Base-by-base conservation (phyloP, 805 yeast species). In the Cyberlindnera bimundalis region DNA sequence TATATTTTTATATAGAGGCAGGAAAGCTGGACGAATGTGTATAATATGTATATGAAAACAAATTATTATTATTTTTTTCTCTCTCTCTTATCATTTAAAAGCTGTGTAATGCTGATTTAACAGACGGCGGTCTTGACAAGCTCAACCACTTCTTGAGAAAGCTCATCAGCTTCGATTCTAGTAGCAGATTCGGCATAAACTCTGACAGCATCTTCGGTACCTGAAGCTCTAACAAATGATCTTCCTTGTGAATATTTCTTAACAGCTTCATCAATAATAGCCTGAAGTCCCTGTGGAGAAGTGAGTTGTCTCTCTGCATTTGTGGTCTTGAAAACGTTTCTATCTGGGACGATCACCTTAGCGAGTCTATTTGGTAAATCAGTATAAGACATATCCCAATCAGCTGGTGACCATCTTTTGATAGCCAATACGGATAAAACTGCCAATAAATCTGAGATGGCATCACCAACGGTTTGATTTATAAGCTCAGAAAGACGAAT, bases 401-500 rank as follows among this genome's bases (percentile, higher is more conserved):
- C 73, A 4, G 58, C 59, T 2, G 96, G 86, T 3, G 75, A 55
- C 67, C 82, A 68, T 8, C 71, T 56, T 52, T 84, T 70, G 48
- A 75, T 71, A 6, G 73, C 60, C 29, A 83, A 61, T 8, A 89
- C 79, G 2, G 80, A 73, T 40, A 90, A 64, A 1, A 93, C 90
- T 5, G 84, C 78, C 43, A 93, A 65, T 62, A 93, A 68, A 61
- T 93, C 99, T n/a, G 96, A 79, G 37, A 93, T 82, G 10, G 99
- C 96, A 61, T 93, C 99, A 23, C 99, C 99, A n/a, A 93, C 98
- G 2, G 98, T 84, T 62, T 93, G 98, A 62, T 93, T 93, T 59
- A 93, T 87, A 48, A 93, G 67, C 42, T 78, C 73, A 24, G 84
- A 74, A 43, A 91, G 73, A 13, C 76, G 67, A 43, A 71, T 65